Evolutionary conservation across 139 green algal species (phyloP), one percentile per base, ranked within the genome.

Genomic region (Gonium pectorale): DNA sequence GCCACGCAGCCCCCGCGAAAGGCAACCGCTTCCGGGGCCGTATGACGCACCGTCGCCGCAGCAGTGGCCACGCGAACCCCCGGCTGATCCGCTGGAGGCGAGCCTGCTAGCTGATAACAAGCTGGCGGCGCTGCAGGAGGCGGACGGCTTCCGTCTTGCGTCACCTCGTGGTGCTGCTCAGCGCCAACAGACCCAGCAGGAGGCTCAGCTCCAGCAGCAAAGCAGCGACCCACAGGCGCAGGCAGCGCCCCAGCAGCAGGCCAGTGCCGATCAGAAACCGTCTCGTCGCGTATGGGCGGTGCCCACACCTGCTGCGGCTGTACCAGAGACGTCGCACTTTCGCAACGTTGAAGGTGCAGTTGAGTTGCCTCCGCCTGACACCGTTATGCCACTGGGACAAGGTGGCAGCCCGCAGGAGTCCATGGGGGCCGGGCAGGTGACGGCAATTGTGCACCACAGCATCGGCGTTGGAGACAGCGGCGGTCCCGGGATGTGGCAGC

Each of bases 31-130:
- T n/a, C 77, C 77, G 6, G 77, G 77, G 3, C 77, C 77, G 5
- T 83, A 83, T 21, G 77, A 83, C 60, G 27, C 26, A 26, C 79
- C 67, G 2, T 80, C 43, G 26, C 74, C 81, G 85, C 85, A 81
- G 77, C 71, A 62, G 63, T 71, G 77, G 60, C 77, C 40, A 29
- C 27, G 41, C 37, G 19, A 26, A 73, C 6, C 56, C 2, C 56
- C 74, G 63, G 26, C 31, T 0, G 79, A 85, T 51, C 79, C 79
- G 26, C 54, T 85, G 35, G 79, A 85, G 49, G 79, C 63, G 1
- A 68, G 46, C 33, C 79, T 85, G 46, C 15, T 33, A 17, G 38
- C 41, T 33, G 79, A 27, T 24, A 64, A 64, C 29, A 44, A 46
- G 24, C 64, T 85, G 64, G 64, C 35, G 46, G 64, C 63, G 17